phyloP scores from a whole-genome alignment of 352 stramenopile species.

The Phytophthora agathidicida region DNA sequence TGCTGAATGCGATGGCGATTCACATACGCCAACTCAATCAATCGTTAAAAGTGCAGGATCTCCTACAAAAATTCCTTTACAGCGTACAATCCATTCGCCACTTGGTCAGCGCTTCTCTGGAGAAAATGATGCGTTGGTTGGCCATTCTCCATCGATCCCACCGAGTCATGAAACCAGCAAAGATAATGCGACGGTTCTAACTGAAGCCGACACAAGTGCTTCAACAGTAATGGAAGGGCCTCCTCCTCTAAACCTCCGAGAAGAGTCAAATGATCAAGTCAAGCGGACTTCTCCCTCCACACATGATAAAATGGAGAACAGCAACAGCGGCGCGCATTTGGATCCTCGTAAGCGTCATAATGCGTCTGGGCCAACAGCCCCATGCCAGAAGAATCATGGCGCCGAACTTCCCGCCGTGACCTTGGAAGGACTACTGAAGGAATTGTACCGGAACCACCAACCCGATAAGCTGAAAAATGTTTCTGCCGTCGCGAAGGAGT shows the following conservation, averaged over 20 bases:
- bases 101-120: slow-evolving; percentile 10
- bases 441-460: slow-evolving; percentile 81
- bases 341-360: slow-evolving; percentile 35
- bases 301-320: too few relatives aligned
- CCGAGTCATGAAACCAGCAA: slow-evolving; percentile 1
- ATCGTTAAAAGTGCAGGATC: not conserved
- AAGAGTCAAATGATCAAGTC: not conserved
- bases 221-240: slow-evolving; percentile 3
- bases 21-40: not conserved
- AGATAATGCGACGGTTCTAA: not conserved
- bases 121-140: slow-evolving; percentile 7
- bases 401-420: slow-evolving; percentile 35
- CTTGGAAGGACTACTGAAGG: slow-evolving; percentile 58
- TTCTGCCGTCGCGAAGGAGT: slow-evolving; percentile 55
- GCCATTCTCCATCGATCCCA: slow-evolving; percentile 11
- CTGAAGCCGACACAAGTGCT: slow-evolving; percentile 1
- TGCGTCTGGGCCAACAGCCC: slow-evolving; percentile 4
- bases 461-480: slow-evolving; percentile 79
- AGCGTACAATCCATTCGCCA: not conserved
- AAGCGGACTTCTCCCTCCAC: slow-evolving; percentile 1
- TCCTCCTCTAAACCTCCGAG: slow-evolving; percentile 6
- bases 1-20: not conserved
- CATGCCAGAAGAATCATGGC: slow-evolving; percentile 3
- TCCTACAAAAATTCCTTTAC: too few relatives aligned
- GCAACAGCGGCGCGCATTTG: slow-evolving; percentile 8